phyloP scores from a whole-genome alignment of 1,139 yeast species.

The Magnusiomyces tetraspermus region DNA sequence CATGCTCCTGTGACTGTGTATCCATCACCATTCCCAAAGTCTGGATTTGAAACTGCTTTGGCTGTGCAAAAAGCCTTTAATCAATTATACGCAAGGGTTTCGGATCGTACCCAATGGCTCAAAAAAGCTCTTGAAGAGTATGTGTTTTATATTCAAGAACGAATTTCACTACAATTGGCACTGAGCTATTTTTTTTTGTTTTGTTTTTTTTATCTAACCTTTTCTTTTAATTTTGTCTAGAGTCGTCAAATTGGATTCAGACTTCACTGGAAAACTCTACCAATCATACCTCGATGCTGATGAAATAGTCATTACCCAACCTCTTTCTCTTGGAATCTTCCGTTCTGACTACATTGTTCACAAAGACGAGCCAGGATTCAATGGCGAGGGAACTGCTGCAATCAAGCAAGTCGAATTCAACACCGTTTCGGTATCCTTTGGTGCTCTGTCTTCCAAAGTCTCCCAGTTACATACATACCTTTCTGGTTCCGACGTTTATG shows the following conservation, averaged over 20 bases:
- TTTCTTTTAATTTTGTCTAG: constrained; percentile 25
- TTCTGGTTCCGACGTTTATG: constrained; percentile 27
- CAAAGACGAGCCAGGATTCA: constrained; percentile 14
- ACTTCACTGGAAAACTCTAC: constrained; percentile 74
- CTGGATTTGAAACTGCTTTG: constrained; percentile 56
- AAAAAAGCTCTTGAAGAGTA: constrained; percentile 42
- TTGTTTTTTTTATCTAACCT: constrained; percentile 20
- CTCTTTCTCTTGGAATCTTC: constrained; percentile 70
- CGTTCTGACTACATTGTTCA: constrained; percentile 79
- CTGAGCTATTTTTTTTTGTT: not conserved
- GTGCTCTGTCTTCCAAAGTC: constrained; percentile 75
- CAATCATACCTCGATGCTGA: constrained; percentile 25
- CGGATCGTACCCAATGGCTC: constrained; percentile 55
- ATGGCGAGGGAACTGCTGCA: constrained; percentile 19
- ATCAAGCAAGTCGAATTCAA: constrained; percentile 94
- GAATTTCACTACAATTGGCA: too few relatives aligned
- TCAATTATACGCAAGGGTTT: constrained; percentile 57
- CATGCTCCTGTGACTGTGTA: constrained; percentile 81
- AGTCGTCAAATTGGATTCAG: constrained; percentile 44
- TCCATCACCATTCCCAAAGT: constrained; percentile 79
- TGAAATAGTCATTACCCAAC: constrained; percentile 48
- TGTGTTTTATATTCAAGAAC: too few relatives aligned
- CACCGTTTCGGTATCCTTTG: constrained; percentile 92
- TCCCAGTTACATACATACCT: constrained; percentile 59
- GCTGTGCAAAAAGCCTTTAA: constrained; percentile 64